Conservation (phyloP, 1,284 basidiomycete genomes). For the Athelia sp. region DNA sequence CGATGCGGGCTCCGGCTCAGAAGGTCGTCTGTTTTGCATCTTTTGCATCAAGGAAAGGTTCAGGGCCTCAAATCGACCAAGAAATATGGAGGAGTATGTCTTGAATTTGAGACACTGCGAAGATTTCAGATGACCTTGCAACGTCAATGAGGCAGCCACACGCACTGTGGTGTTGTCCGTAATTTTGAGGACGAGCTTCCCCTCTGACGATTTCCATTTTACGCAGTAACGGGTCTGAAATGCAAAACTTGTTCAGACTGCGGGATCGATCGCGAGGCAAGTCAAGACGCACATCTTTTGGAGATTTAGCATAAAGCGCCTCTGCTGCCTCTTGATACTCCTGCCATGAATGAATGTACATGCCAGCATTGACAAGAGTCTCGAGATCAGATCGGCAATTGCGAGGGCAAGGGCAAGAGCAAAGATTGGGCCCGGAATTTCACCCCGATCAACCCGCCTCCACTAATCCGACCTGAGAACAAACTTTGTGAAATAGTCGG, state of each 20-base stretch:
- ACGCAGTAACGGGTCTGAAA: slow-evolving; percentile 79
- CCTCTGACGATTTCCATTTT: slow-evolving; percentile 81
- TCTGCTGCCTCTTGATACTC: slow-evolving; percentile 84
- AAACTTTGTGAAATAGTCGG: too few species aligned
- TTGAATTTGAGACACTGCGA: slow-evolving; percentile 97
- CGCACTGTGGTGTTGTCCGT: slow-evolving; percentile 84
- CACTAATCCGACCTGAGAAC: too few species aligned
- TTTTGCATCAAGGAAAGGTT: slow-evolving; percentile 79
- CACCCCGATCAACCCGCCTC: too few species aligned
- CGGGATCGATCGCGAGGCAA: background rate
- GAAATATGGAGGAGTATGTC: slow-evolving; percentile 86
- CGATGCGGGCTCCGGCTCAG: slow-evolving; percentile 15
- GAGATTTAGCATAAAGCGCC: slow-evolving; percentile 73
- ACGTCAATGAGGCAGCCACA: too few species aligned
- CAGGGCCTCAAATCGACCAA: slow-evolving; percentile 91
- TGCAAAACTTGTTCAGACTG: slow-evolving; percentile 5
- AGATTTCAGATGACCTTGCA: slow-evolving; percentile 8
- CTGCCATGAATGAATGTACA: slow-evolving; percentile 82
- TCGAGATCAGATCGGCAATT: background rate
- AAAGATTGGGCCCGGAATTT: too few species aligned
- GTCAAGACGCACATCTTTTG: slow-evolving; percentile 55
- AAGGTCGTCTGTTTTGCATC: slow-evolving; percentile 62
- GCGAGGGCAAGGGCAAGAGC: background rate
- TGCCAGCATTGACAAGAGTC: slow-evolving; percentile 28
- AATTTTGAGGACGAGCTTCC: slow-evolving; percentile 85